Percentiles rank a stretch among this genome's conserved stretches.
Evolutionary conservation across 176 grass and related monocot species (phyloP).

Genomic region (Bothriochloa decipiens): DNA sequence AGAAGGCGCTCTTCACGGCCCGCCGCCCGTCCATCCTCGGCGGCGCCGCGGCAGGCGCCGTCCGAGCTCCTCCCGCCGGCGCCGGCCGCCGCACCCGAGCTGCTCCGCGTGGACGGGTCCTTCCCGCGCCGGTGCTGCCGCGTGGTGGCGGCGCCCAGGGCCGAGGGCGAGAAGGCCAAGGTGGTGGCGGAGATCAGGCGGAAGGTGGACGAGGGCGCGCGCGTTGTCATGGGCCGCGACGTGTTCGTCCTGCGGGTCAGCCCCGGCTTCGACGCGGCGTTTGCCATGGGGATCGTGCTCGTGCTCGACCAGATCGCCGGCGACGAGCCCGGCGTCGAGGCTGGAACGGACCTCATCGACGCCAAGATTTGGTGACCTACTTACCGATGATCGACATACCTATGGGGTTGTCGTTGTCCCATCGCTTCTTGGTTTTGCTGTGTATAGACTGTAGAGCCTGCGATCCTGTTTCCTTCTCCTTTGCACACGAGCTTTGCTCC

Average conservation of each 20-base stretch:
- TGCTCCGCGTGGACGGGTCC: slow-evolving; percentile 86
- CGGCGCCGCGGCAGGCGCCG: slow-evolving; percentile 54
- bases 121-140: slow-evolving; percentile 81
- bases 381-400: too few relatives aligned
- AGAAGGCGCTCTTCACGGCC: slow-evolving; percentile 78
- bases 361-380: slow-evolving; percentile 39
- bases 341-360: not conserved
- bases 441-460: not conserved
- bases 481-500: not conserved
- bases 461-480: not conserved
- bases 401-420: too few relatives aligned
- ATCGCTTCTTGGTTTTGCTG: slow-evolving; percentile 16
- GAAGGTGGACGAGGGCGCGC: slow-evolving; percentile 66
- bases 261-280: slow-evolving; percentile 70
- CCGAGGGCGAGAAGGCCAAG: slow-evolving; percentile 23
- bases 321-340: slow-evolving; percentile 40
- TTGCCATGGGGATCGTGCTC: slow-evolving; percentile 81
- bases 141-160: slow-evolving; percentile 47
- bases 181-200: slow-evolving; percentile 77
- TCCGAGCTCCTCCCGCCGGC: slow-evolving; percentile 38
- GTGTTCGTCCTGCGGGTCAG: slow-evolving; percentile 72
- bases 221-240: slow-evolving; percentile 73
- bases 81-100: slow-evolving; percentile 11
- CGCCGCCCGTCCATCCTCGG: slow-evolving; percentile 80
- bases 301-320: slow-evolving; percentile 75